These are phyloP conservation scores for Irpex rosettiformis DNA, from an alignment of 1,284 basidiomycete genomes.

Conservation along the genomic window DNA sequence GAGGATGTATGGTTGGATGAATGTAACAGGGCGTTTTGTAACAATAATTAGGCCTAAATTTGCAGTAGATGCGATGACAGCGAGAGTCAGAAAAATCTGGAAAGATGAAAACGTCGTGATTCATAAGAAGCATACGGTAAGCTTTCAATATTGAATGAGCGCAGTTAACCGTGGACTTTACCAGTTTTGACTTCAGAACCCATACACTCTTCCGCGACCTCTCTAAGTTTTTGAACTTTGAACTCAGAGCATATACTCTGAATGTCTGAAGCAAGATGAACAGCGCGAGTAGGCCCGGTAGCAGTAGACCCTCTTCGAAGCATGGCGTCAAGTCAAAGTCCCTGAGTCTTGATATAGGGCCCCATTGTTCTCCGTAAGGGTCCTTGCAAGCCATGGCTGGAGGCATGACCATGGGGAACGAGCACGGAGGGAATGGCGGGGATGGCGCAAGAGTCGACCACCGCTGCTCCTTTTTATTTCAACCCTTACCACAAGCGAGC, in stretches of 20 bases:
- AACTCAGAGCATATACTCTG: conserved; percentile 33
- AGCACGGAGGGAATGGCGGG: conserved; percentile 25
- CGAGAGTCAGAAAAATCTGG: conserved; percentile 44
- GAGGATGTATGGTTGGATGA: conserved; percentile 56
- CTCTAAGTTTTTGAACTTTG: conserved; percentile 22
- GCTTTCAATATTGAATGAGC: neutral
- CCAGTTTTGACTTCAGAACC: conserved; percentile 59
- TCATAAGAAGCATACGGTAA: neutral
- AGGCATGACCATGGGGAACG: conserved; percentile 19
- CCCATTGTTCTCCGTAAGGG: conserved; percentile 55
- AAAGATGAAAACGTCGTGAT: neutral
- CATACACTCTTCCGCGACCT: conserved; percentile 39
- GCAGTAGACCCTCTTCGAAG: conserved; percentile 73
- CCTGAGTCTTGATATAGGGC: conserved; percentile 53
- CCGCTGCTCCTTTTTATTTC: neutral
- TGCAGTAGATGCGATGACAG: conserved; percentile 38
- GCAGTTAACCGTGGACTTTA: conserved; percentile 25
- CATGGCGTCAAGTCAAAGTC: conserved; percentile 83
- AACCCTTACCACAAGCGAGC: neutral
- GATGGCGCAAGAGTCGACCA: conserved; percentile 25
- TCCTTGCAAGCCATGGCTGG: conserved; percentile 37
- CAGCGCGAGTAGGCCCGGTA: conserved; percentile 48
- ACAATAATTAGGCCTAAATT: conserved; percentile 35
- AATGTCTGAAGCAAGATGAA: conserved; percentile 43
- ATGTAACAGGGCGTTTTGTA: conserved; percentile 39